Evolutionary conservation across 2,329 filamentous ascomycete species (phyloP).

Genomic region (Aureobasidium sp.): DNA sequence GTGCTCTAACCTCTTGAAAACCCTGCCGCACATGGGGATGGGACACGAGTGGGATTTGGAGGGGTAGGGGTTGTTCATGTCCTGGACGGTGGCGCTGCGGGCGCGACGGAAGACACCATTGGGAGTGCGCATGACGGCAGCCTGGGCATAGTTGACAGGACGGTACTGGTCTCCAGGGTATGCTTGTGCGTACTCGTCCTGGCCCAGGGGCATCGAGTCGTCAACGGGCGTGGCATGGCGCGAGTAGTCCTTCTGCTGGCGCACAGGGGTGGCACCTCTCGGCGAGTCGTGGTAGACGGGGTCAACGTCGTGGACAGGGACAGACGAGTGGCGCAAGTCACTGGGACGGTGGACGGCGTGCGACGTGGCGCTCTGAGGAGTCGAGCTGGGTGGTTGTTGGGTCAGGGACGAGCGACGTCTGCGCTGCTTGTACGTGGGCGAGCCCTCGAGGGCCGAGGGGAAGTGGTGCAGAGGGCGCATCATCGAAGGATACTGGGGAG

Average conservation of each 20-base stretch:
- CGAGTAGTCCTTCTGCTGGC: constrained; percentile 76
- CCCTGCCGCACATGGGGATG: constrained; percentile 92
- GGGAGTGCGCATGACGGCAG: constrained; percentile 52
- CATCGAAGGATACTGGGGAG: constrained; percentile 66
- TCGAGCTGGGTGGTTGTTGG: constrained; percentile 31
- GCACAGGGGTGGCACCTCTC: constrained; percentile 56
- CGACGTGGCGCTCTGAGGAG: constrained; percentile 29
- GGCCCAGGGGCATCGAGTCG: constrained; percentile 48
- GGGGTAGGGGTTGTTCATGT: constrained; percentile 80
- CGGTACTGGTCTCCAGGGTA: constrained; percentile 20
- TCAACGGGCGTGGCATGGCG: constrained; percentile 89
- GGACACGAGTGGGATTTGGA: constrained; percentile 98
- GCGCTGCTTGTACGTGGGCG: constrained; percentile 96
- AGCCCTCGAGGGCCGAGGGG: constrained; percentile 86
- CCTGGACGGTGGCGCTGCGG: constrained; percentile 91
- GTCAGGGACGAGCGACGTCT: constrained; percentile 89
- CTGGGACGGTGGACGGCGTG: constrained; percentile 71
- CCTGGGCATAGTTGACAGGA: constrained; percentile 48
- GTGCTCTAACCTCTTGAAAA: constrained; percentile 99
- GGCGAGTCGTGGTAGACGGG: constrained; percentile 71
- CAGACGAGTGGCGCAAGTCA: constrained; percentile 84
- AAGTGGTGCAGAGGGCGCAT: constrained; percentile 63
- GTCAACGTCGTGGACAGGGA: constrained; percentile 74
- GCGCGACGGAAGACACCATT: constrained; percentile 80
- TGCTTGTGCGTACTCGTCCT: constrained; percentile 35